Evolutionary conservation across 73 alveolate genomes (phyloP).

Genomic region (Paramecium primaurelia): DNA sequence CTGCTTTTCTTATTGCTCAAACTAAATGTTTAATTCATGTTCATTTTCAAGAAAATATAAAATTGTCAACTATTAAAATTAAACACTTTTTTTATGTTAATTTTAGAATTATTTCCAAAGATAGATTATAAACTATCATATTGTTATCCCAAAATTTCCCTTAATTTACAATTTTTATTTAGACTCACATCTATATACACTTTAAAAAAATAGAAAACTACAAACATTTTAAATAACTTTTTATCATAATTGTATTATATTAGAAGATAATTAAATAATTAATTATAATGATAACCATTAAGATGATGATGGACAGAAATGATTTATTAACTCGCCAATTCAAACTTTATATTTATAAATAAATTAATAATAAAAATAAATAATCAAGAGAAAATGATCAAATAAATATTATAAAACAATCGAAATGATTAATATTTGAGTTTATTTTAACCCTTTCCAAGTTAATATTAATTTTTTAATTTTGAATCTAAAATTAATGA

Average conservation of each 20-base stretch:
- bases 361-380: neutral
- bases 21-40: neutral
- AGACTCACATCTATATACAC: neutral
- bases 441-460: neutral
- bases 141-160: neutral
- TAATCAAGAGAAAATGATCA: neutral
- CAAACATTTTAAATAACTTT: neutral
- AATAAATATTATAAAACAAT: neutral
- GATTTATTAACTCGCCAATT: neutral
- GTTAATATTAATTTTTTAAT: neutral
- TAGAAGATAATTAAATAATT: too few relatives aligned
- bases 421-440: neutral
- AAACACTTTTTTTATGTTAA: neutral
- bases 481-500: neutral
- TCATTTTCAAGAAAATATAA: neutral
- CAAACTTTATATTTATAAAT: neutral
- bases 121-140: neutral
- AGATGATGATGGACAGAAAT: neutral
- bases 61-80: neutral
- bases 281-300: neutral
- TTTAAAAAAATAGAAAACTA: neutral
- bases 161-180: neutral
- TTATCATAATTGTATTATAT: neutral
- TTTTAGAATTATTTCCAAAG: neutral
- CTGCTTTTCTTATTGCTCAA: neutral